Conservation (phyloP, 768 basidiomycete genomes). For the Hygrocybe punicea region DNA sequence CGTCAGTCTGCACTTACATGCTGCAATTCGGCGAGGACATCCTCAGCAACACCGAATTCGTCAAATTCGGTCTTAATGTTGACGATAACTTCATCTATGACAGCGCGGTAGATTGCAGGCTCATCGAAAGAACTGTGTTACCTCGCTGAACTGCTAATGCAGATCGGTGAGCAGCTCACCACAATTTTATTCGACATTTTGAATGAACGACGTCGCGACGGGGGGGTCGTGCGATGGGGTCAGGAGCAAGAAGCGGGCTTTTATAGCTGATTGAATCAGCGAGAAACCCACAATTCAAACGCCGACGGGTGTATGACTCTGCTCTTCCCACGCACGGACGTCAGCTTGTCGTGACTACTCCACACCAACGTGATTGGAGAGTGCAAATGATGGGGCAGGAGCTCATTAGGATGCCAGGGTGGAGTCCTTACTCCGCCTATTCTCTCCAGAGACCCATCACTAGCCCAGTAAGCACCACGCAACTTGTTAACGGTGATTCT, state of each 20-base stretch:
- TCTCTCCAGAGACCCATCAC: neutral
- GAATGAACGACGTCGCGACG: slow-evolving; percentile 34
- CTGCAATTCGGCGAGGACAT: slow-evolving; percentile 84
- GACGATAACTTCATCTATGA: slow-evolving; percentile 95
- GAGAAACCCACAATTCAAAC: slow-evolving; percentile 43
- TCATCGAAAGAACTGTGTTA: slow-evolving; percentile 50
- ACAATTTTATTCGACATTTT: slow-evolving; percentile 97
- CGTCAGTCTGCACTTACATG: slow-evolving; percentile 55
- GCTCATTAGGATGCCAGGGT: neutral
- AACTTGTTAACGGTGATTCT: slow-evolving; percentile 5
- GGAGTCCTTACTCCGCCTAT: too few relatives aligned
- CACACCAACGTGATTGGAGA: too few relatives aligned
- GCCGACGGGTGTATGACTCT: slow-evolving; percentile 34
- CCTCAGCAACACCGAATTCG: slow-evolving; percentile 91
- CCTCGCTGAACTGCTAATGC: slow-evolving; percentile 53
- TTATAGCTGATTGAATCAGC: slow-evolving; percentile 49
- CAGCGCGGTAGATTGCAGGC: slow-evolving; percentile 86
- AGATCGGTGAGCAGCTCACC: slow-evolving; percentile 78
- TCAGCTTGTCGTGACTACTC: slow-evolving; percentile 14
- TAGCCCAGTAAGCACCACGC: neutral
- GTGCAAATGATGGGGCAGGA: too few relatives aligned
- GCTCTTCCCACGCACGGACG: slow-evolving; percentile 43
- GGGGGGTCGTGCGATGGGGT: slow-evolving; percentile 40
- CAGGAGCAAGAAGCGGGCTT: slow-evolving; percentile 43
- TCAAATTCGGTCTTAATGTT: slow-evolving; percentile 92